Evolutionary conservation across 208 protist species (phyloP), one percentile per base, ranked within the genome.

Genomic region (Crithidia acanthocephali): DNA sequence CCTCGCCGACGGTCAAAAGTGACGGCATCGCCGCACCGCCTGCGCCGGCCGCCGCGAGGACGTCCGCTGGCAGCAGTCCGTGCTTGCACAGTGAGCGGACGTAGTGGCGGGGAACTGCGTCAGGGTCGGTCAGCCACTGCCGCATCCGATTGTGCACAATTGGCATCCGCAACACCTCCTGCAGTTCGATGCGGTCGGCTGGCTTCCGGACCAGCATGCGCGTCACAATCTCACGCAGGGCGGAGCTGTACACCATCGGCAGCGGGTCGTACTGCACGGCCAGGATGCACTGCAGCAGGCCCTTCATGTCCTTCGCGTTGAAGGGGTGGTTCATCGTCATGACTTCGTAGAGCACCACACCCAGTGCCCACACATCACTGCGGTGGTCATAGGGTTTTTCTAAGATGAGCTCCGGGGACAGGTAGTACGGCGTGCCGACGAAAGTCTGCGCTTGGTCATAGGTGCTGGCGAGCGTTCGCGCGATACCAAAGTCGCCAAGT

Each of bases 401-500:
- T 51, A 96, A 72, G 62, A 96, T 98, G 1, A 98, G 87, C 79
- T 98, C 94, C 0, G 96, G 96, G 0, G 91, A 97, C 2, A 98
- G 79, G 71, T 98, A 98, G 76, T 98, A 98, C 25, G 96, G 96
- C 3, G 96, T 98, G 59, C 96, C 96, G 1, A 98, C 95, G 72
- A 98, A 96, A 7, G 96, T 98, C 62, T 94, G 90, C 1, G 96
- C 96, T 57, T 97, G 90, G 72, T 98, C 96, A 72, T 95, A 97
- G 20, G 88, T 94, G 65, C 81, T 90, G 56, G 79, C 88, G 61
- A 98, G 84, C 20, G 93, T 93, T 13, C 91, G 80, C 2, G 94
- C 83, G 61, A 98, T 98, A n/a, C 96, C 96, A 86, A 98, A 98
- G 80, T 98, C 96, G 23, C 96, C 96, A 8, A 98, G 58, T 68